phyloP scores from a whole-genome alignment of 1,284 basidiomycete species.

The Puccinia triticina region DNA sequence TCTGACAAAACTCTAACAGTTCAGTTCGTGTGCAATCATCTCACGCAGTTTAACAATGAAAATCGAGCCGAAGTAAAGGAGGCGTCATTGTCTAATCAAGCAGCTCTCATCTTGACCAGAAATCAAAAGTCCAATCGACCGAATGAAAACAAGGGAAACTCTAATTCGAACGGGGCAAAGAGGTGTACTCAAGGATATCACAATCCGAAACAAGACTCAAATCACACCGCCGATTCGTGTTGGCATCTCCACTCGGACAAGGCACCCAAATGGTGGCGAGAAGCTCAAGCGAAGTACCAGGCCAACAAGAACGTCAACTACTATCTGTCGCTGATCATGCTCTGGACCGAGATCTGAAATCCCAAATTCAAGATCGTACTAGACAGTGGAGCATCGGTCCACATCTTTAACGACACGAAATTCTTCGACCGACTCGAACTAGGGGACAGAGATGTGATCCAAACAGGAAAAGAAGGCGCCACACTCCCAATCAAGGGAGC shows the following conservation, averaged over 20 bases:
- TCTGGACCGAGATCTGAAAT: not conserved
- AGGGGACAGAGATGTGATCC: not conserved
- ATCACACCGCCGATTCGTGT: not conserved
- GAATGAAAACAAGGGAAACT: not conserved
- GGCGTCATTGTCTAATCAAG: not conserved
- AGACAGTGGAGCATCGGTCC: not conserved
- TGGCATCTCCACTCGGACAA: not conserved
- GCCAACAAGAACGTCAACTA: not conserved
- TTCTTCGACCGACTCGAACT: not conserved
- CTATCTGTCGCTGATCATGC: not conserved
- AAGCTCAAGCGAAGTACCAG: not conserved
- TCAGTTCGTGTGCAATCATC: not conserved
- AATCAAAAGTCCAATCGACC: not conserved
- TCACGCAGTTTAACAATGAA: not conserved
- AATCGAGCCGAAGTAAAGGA: not conserved
- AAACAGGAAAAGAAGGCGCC: not conserved
- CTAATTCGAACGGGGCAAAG: not conserved
- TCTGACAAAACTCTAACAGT: not conserved
- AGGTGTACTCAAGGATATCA: not conserved
- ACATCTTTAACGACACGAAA: not conserved
- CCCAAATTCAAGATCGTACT: not conserved
- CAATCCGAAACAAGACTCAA: not conserved
- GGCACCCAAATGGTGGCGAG: not conserved
- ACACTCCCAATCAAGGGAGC: not conserved
- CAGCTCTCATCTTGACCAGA: not conserved